A percentile compares a stretch with the other conserved stretches of the same genome.
phyloP scores from a whole-genome alignment of 257 asterid genomes.

The Primulina huaijiensis region DNA sequence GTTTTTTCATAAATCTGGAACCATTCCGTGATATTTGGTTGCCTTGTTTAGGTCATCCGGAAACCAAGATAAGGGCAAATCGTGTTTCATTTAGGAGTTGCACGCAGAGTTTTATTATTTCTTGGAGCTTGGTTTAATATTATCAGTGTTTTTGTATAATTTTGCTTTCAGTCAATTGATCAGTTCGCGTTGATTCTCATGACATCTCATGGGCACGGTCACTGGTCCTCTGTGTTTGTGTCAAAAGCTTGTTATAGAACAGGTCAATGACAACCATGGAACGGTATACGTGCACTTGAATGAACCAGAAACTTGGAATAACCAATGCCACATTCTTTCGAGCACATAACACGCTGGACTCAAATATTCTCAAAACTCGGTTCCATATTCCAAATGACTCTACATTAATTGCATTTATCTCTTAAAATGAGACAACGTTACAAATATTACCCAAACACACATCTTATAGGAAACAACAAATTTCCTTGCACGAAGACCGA shows the following conservation, averaged over 20 bases:
- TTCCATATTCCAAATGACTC: too few relatives aligned
- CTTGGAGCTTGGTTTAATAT: not conserved
- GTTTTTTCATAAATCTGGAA: constrained; percentile 12
- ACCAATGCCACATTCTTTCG: not conserved
- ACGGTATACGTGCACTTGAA: too few relatives aligned
- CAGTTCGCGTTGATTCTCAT: not conserved
- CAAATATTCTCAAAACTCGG: too few relatives aligned
- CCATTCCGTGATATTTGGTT: constrained; percentile 8
- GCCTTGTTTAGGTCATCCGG: constrained; percentile 4
- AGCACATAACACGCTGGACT: not conserved
- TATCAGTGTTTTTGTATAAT: not conserved
- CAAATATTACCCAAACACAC: too few relatives aligned
- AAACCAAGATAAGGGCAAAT: constrained; percentile 17
- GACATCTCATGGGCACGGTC: not conserved
- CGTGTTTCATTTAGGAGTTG: constrained; percentile 12
- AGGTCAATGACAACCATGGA: not conserved
- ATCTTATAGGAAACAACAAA: too few relatives aligned
- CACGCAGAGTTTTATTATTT: not conserved
- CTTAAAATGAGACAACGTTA: too few relatives aligned
- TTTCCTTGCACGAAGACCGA: not conserved
- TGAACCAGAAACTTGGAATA: not conserved
- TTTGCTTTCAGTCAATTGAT: not conserved
- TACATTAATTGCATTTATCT: too few relatives aligned
- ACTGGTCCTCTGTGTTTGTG: too few relatives aligned
- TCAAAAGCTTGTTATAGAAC: too few relatives aligned